Evolutionary conservation across 2,329 filamentous ascomycete species (phyloP), one percentile per base, ranked within the genome.

Genomic region (Trichoderma koningiopsis): DNA sequence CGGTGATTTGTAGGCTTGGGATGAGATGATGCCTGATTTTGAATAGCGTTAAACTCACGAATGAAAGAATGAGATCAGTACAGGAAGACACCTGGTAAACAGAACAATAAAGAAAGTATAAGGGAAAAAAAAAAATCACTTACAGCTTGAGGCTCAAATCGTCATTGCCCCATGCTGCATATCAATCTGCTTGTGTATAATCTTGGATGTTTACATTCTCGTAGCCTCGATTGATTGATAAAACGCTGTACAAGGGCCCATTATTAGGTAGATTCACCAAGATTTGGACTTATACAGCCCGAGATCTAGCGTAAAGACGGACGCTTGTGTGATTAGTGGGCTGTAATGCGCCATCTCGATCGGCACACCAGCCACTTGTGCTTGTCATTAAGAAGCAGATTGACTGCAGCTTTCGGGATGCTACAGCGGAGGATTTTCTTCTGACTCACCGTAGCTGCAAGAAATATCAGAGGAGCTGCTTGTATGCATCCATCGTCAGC

Each of bases 241-340:
- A 49, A 24, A 24, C 47, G n/a, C 47, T 24, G 47, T 24, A 49
- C 47, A 24, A 22, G 47, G n/a, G 8, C 43, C 47, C 5, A 49
- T 49, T 43, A 10, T 43, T n/a, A 43, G 13, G 27, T 40, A 40
- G 40, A 22, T 49, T 24, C 33, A 24, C 47, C 19, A 22, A 22
- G 19, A 49, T 49, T 7, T 7, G 19, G n/a, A n/a, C n/a, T n/a
- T n/a, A 5, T 47, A 47, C 40, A 29, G 57, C 35, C 16, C 37
- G 5, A n/a, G 37, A 47, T 61, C 58, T 40, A 35, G 13, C 57
- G 33, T 35, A 27, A 60, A 62, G 47, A 19, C 24, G 14, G 24
- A 52, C 61, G 52, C 52, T 66, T 66, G 62, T 57, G 62, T 66
- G 62, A 66, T 57, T 57, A 66, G 53, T 29, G 62, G 53, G 62